These are phyloP conservation scores for Phytophthora vignae DNA, from an alignment of 352 stramenopile species.

Conservation along the genomic window DNA sequence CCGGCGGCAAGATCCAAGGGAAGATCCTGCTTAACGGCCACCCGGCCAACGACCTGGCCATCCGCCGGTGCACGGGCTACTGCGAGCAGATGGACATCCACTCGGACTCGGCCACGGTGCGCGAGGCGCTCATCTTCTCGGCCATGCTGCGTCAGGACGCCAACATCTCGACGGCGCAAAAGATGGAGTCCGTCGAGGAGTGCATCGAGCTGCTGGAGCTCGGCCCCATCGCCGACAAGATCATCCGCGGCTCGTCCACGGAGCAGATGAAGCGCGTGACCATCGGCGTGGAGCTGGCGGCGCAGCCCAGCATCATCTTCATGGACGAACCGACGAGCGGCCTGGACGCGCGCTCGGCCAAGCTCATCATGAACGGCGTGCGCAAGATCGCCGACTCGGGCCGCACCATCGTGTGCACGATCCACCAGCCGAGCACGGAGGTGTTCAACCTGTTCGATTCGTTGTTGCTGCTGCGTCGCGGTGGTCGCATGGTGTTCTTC, in stretches of 20 bases:
- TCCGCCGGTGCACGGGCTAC: constrained; percentile 59
- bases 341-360: constrained; percentile 81
- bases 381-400: constrained; percentile 75
- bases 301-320: constrained; percentile 77
- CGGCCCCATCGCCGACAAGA: constrained; percentile 33
- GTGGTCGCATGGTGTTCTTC: constrained; percentile 40
- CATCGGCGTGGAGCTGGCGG: constrained; percentile 89
- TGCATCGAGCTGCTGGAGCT: constrained; percentile 41
- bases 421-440: constrained; percentile 22
- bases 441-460: constrained; percentile 41
- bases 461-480: constrained; percentile 36
- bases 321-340: constrained; percentile 74
- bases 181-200: constrained; percentile 41
- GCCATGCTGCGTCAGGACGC: constrained; percentile 69
- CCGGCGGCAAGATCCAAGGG: constrained; percentile 50
- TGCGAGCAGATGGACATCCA: constrained; percentile 91
- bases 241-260: constrained; percentile 46
- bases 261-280: constrained; percentile 56
- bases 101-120: constrained; percentile 73
- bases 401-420: constrained; percentile 32
- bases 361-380: constrained; percentile 79
- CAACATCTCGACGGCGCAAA: constrained; percentile 37
- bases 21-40: constrained; percentile 91
- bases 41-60: constrained; percentile 44
- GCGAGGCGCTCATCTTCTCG: constrained; percentile 90